Evolutionary conservation across 2,329 filamentous ascomycete genomes (phyloP), one percentile per base, ranked within the genome.

Genomic region (Colletotrichum higginsianum): DNA sequence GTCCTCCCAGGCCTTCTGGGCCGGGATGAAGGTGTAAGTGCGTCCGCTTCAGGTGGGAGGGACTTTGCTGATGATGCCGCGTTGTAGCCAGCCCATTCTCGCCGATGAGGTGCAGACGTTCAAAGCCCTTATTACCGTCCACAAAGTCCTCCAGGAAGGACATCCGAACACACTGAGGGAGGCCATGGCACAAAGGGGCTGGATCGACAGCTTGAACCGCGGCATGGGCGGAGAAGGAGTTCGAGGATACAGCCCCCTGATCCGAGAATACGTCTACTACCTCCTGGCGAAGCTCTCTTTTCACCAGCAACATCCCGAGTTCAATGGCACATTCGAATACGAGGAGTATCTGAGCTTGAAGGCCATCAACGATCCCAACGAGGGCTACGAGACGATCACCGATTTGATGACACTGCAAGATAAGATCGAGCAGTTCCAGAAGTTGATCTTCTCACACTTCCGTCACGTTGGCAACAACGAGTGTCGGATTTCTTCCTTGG

Each of bases 41-140:
- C 55, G 55, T 66, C 52, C 61, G 18, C n/a, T 35, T 21, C 15
- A 55, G 52, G 52, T 38, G 30, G 21, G 52, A 40, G 18, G 44
- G 15, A 18, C 46, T 11, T 53, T 38, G 46, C 61, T 44, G 13
- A 65, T 50, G 21, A 61, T 53, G 47, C 44, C 35, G 18, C n/a
- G 15, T 15, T 67, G 50, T 76, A 97, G 94, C 78, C 96, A 98
- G 85, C 96, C 96, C n/a, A 95, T 99, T 79, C 90, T 98, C 75
- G 96, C 96, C 82, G 96, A 99, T 81, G 96, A 99, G 85, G 92
- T 99, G 49, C 96, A 99, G 86, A 98, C 96, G 4, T 99, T 98
- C 89, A 99, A 99, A 83, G 95, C 96, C 58, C 89, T 99, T 73
- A 98, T 98, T 79, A 98, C 95, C 26, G 91, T 98, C 75, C 96